Conservation (phyloP, 2,329 filamentous ascomycete species). For the Pezicula radicicola region DNA sequence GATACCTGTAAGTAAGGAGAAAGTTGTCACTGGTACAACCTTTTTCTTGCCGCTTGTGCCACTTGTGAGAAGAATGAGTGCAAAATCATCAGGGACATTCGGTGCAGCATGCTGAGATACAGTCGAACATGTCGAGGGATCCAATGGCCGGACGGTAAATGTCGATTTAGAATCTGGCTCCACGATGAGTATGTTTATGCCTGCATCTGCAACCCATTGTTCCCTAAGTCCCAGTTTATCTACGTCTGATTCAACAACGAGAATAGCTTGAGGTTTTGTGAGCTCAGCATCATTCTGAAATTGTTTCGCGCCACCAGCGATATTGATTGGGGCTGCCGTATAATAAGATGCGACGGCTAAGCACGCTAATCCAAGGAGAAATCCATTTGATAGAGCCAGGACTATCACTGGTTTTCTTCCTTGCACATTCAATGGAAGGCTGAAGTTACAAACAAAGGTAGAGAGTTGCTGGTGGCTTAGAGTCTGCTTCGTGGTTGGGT, state of each 20-base stretch:
- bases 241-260: slow-evolving; percentile 40
- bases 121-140: background rate
- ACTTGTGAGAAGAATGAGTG: slow-evolving; percentile 52
- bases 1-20: slow-evolving; percentile 48
- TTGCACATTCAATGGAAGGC: slow-evolving; percentile 21
- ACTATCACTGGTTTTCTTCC: slow-evolving; percentile 35
- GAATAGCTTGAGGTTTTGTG: slow-evolving; percentile 41
- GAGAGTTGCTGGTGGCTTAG: slow-evolving; percentile 31
- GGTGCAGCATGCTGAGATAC: slow-evolving; percentile 14
- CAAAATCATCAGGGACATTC: slow-evolving; percentile 44
- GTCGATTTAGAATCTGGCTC: slow-evolving; percentile 34
- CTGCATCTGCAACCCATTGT: slow-evolving; percentile 28
- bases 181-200: slow-evolving; percentile 37
- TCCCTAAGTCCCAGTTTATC: slow-evolving; percentile 35
- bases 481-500: slow-evolving; percentile 1
- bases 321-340: slow-evolving; percentile 49
- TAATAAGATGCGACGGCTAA: slow-evolving; percentile 49
- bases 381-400: slow-evolving; percentile 51
- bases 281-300: slow-evolving; percentile 48
- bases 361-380: slow-evolving; percentile 45
- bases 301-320: slow-evolving; percentile 44
- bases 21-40: slow-evolving; percentile 49
- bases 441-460: slow-evolving; percentile 31
- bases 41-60: slow-evolving; percentile 58
- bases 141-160: slow-evolving; percentile 27